phyloP scores from a whole-genome alignment of 2,329 filamentous ascomycete species.

The Samsoniella hepiali region DNA sequence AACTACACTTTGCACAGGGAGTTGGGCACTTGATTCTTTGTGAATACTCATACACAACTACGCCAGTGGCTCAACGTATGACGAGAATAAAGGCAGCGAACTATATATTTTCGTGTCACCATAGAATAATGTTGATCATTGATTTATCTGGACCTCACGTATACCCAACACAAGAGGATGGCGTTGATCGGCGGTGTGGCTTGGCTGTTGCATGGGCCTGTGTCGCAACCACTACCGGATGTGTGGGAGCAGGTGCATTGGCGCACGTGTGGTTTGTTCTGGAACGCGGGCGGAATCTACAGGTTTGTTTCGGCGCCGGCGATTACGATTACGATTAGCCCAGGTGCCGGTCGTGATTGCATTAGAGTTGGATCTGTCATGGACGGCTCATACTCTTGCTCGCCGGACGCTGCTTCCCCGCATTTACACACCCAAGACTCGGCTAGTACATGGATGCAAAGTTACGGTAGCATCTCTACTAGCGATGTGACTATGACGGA shows the following conservation, averaged over 20 bases:
- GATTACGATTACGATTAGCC: background rate
- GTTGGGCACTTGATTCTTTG: too few species aligned
- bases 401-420: background rate
- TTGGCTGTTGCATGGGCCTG: background rate
- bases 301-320: background rate
- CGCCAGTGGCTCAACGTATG: too few species aligned
- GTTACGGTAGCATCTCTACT: background rate
- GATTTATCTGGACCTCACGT: background rate
- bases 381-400: background rate
- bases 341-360: background rate
- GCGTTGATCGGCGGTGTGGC: background rate
- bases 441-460: background rate
- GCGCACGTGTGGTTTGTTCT: background rate
- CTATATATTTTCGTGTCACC: too few species aligned
- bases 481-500: background rate
- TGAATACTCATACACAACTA: too few species aligned
- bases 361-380: background rate
- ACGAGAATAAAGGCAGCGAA: too few species aligned
- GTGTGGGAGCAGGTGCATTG: background rate
- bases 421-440: background rate
- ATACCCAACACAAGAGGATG: background rate
- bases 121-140: background rate
- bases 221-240: background rate
- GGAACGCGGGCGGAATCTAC: background rate
- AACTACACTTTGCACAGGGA: too few species aligned